These are phyloP conservation scores for Selaginella tamariscina DNA, from an alignment of 75 land plant genomes.

Conservation along the genomic window DNA sequence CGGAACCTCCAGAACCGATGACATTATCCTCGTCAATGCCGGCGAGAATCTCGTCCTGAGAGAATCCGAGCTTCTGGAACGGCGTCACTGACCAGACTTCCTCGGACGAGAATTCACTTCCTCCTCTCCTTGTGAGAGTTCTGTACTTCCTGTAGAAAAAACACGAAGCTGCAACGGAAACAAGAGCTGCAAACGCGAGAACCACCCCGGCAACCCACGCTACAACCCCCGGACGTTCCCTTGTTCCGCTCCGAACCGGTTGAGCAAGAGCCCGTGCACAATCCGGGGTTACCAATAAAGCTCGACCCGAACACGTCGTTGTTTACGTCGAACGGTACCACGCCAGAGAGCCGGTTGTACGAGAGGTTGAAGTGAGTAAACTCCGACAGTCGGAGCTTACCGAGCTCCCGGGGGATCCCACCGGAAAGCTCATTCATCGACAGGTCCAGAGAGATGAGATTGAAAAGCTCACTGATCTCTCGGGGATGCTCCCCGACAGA, in stretches of 20 bases:
- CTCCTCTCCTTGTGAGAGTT: neutral
- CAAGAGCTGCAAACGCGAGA: constrained; percentile 13
- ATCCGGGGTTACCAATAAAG: neutral
- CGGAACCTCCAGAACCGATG: constrained; percentile 40
- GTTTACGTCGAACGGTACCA: neutral
- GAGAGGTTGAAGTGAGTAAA: constrained; percentile 1
- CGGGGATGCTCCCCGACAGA: constrained; percentile 2
- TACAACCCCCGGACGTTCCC: neutral
- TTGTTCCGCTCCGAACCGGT: neutral
- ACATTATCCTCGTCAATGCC: constrained; percentile 29
- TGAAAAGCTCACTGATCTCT: neutral
- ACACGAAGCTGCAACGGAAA: constrained; percentile 6
- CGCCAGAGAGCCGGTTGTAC: neutral
- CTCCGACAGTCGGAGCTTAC: neutral
- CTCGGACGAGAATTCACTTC: neutral
- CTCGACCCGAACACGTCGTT: neutral
- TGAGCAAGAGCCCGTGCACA: constrained; percentile 4
- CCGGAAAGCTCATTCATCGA: neutral
- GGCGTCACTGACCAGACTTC: constrained; percentile 58
- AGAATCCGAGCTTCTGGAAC: constrained; percentile 43
- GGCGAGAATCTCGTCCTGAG: constrained; percentile 44
- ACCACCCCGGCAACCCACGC: neutral
- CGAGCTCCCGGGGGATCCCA: constrained; percentile 2
- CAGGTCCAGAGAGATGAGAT: constrained; percentile 8
- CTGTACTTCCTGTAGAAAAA: neutral